Base-by-base conservation (phyloP, 2,329 filamentous ascomycete species). In the Aspergillus novofumigatus region DNA sequence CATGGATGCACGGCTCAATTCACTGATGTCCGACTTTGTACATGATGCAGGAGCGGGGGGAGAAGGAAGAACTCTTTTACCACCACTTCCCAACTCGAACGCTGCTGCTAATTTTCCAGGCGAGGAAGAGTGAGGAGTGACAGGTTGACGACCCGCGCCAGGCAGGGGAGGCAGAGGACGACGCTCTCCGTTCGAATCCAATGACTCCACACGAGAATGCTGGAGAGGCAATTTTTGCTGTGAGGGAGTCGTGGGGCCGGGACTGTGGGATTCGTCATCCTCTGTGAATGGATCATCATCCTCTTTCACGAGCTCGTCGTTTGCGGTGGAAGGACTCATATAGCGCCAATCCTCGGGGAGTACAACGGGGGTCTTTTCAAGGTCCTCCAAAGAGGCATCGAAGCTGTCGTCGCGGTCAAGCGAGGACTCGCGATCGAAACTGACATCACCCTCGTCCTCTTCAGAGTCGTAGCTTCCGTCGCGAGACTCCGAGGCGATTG, bases 361-460 rank as follows among this genome's bases (percentile, higher is more conserved):
- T n/a, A 99, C 93, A 10, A 99, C 94, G 0, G 94, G 94, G 1
- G 94, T 97, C 80, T 97, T 97, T 69, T 96, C 91, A 4, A 91
- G 93, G 69, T 97, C 93, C 75, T 97, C 93, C 1, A 97, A 82
- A 6, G 92, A 96, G 14, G 91, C 93, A 74, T 97, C 93, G 65
- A 97, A 97, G 77, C 93, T 97, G 69, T 97, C 93, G 45, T 93
- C 90, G 47, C 83, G 82, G 54, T 85, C 82, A 28, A 84, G 77
- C 4, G 82, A 83, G 26, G 83, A 86, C 47, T 83, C 83, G 8
- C 81, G 73, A 53, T 81, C 70, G 61, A 81, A 75, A 65, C 84
- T 89, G 48, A 86, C 80, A 48, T 92, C 88, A 26, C 88, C 85
- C 44, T 92, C 63, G 9, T 63, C 85, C 11, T 91, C 88, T 32